Base-by-base conservation (phyloP, 2,329 filamentous ascomycete species). In the Stachybotrys echinatus region DNA sequence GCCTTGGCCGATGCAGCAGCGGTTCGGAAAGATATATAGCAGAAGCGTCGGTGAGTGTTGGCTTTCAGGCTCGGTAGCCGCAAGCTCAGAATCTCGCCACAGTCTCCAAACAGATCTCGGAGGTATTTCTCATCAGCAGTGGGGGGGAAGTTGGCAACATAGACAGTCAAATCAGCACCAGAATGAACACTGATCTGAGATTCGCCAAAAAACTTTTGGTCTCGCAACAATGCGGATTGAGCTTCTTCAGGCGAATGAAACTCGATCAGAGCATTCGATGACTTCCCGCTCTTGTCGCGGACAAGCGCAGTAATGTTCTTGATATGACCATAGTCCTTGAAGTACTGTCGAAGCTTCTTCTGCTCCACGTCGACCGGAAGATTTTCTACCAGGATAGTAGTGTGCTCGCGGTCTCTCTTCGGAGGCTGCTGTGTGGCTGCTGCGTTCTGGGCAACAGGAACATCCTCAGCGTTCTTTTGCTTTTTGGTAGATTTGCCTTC, bases 1-100 rank as follows among this genome's bases (percentile, higher is more conserved):
- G 92, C 92, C 45, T 80, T 82, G 38, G 82, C 76, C 1, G 91
- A 89, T 48, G 81, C 80, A n/a, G 77, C 76, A 3, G 79, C 69
- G 27, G 83, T 82, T 45, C 84, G 79, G 65, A 96, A 96, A n/a
- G 95, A 89, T 6, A 96, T 78, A 66, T 99, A 99, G 73, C 92
- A 96, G 72, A 99, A 99, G 21, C 94, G 87, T 27, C 94, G 88
- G 58, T 89, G 85, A 2, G 87, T 85, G 61, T 96, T 92, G 67
- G 80, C 91, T 65, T 95, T 95, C 47, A 99, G 80, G 50, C 90
- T 96, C 2, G 94, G 94, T 71, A 94, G 94, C 20, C 94, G 86
- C 48, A 97, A 79, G 60, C 86, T 89, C 49, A 95, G 76, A 49
- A 99, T 85, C 42, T 92, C 83, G 42, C 94, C 94, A 61, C 85